These are phyloP conservation scores for Acacia confusa DNA, from an alignment of 306 rosid species.

Conservation along the genomic window DNA sequence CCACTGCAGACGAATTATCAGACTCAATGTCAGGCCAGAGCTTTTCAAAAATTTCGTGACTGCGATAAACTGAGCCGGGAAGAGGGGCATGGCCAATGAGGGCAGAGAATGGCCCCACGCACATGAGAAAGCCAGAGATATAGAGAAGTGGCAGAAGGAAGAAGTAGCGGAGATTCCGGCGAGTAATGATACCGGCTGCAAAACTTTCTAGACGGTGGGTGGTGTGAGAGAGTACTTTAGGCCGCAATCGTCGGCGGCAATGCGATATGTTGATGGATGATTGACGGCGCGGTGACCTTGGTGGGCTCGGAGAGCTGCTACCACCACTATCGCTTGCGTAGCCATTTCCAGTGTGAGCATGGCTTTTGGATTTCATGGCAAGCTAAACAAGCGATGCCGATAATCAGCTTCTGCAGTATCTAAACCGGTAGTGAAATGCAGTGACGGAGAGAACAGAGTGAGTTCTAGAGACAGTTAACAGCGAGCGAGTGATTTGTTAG, in stretches of 20 bases:
- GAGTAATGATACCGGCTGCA: slow-evolving; percentile 53
- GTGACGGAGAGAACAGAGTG: slow-evolving; percentile 3
- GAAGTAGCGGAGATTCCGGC: slow-evolving; percentile 72
- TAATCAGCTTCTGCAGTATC: not conserved
- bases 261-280: slow-evolving; percentile 40
- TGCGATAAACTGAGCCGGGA: slow-evolving; percentile 89
- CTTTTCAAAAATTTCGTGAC: slow-evolving; percentile 58
- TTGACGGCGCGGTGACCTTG: slow-evolving; percentile 73
- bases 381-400: not conserved
- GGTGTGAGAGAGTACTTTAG: slow-evolving; percentile 47
- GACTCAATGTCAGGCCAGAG: slow-evolving; percentile 61
- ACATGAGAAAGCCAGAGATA: slow-evolving; percentile 81
- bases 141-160: slow-evolving; percentile 75
- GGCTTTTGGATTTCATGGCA: slow-evolving; percentile 64
- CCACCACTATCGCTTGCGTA: slow-evolving; percentile 51
- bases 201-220: slow-evolving; percentile 32
- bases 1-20: slow-evolving; percentile 73
- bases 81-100: slow-evolving; percentile 59
- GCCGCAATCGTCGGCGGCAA: slow-evolving; percentile 60
- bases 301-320: slow-evolving; percentile 86
- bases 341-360: slow-evolving; percentile 45
- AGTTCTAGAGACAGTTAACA: not conserved
- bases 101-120: slow-evolving; percentile 79
- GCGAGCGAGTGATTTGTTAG: not conserved
- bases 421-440: not conserved